phyloP scores from a whole-genome alignment of 257 asterid species.

The Solanum peruvianum region DNA sequence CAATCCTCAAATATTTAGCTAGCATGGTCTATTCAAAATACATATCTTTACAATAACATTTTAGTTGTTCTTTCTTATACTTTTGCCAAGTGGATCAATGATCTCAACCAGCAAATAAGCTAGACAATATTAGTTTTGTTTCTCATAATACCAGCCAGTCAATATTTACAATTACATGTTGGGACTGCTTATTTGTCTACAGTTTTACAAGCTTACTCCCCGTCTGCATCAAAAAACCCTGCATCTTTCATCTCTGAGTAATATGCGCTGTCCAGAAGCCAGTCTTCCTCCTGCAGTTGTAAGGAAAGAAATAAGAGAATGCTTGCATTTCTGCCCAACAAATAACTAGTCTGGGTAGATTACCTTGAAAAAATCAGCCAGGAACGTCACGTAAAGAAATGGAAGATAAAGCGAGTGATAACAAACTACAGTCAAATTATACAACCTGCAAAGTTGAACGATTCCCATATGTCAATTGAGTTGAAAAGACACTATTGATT shows the following conservation, averaged over 20 bases:
- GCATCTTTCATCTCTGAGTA: conserved; percentile 95
- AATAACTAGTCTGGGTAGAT: background rate
- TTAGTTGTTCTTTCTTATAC: no score
- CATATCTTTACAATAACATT: background rate
- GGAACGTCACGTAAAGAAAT: conserved; percentile 47
- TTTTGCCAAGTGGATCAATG: background rate
- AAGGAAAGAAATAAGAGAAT: background rate
- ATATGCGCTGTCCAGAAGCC: conserved; percentile 80
- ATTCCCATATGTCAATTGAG: background rate
- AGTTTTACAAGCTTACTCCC: conserved; percentile 38
- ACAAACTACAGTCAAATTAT: conserved; percentile 39
- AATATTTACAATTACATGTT: background rate
- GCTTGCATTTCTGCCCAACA: background rate
- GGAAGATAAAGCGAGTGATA: conserved; percentile 77
- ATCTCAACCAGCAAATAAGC: background rate
- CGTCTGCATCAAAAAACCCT: conserved; percentile 70
- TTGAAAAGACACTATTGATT: background rate
- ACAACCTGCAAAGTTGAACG: conserved; percentile 43
- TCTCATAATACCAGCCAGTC: background rate
- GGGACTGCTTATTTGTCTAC: background rate
- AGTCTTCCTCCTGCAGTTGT: conserved; percentile 69
- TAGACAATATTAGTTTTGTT: background rate
- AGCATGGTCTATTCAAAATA: background rate
- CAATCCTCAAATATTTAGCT: background rate
- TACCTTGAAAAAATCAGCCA: conserved; percentile 87